Evolutionary conservation across 2,329 filamentous ascomycete species (phyloP).

Genomic region (Neofusicoccum sp.): DNA sequence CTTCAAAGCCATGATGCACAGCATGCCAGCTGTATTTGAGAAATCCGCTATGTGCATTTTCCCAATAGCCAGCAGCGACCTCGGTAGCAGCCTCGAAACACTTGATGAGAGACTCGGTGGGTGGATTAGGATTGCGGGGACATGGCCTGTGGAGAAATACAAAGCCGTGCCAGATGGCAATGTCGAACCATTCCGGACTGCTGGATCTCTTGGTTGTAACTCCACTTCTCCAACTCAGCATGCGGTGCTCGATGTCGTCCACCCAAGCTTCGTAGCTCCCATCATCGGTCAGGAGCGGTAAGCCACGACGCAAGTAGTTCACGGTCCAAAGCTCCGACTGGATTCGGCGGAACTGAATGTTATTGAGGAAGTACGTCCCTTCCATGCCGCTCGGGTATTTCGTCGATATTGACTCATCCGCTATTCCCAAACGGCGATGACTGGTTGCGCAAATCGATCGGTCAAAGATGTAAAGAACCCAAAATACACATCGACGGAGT

Average conservation of each 20-base stretch:
- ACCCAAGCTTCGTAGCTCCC: conserved; percentile 15
- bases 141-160: conserved; percentile 15
- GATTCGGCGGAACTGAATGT: conserved; percentile 9
- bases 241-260: conserved; percentile 7
- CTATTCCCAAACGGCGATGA: conserved; percentile 13
- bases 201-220: neutral
- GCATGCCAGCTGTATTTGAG: conserved; percentile 17
- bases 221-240: neutral
- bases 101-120: conserved; percentile 2
- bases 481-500: conserved; percentile 6
- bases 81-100: conserved; percentile 13
- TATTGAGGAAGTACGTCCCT: conserved; percentile 13
- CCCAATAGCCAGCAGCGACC: conserved; percentile 14
- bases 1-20: conserved; percentile 17
- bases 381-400: conserved; percentile 14
- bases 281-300: neutral
- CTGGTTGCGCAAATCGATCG: conserved; percentile 15
- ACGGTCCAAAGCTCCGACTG: conserved; percentile 19
- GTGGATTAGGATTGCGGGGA: conserved; percentile 5
- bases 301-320: conserved; percentile 11
- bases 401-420: conserved; percentile 18
- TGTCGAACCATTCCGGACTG: conserved; percentile 5
- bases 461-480: conserved; percentile 16
- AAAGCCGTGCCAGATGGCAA: conserved; percentile 12
- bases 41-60: conserved; percentile 5